phyloP scores from a whole-genome alignment of 2,329 filamentous ascomycete species.

The Penicillium sp. region DNA sequence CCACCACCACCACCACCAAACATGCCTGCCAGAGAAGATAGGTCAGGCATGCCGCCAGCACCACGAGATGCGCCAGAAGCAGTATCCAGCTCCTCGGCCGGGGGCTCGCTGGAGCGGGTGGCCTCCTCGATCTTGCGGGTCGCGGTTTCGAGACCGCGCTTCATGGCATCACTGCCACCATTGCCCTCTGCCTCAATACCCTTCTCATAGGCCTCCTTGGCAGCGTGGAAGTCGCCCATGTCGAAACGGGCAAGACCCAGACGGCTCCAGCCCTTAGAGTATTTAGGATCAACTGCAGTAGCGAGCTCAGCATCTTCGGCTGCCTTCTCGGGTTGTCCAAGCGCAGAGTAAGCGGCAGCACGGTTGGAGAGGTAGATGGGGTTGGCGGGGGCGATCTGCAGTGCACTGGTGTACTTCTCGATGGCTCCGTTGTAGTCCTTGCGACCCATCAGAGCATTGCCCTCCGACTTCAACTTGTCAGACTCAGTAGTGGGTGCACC shows the following conservation, averaged over 20 bases:
- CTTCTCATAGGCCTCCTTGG: conserved; percentile 90
- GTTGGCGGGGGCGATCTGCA: conserved; percentile 76
- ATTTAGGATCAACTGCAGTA: conserved; percentile 80
- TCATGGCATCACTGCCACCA: conserved; percentile 95
- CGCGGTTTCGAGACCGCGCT: conserved; percentile 92
- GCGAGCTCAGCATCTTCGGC: conserved; percentile 87
- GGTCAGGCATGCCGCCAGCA: conserved; percentile 64
- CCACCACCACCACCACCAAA: conserved; percentile 53
- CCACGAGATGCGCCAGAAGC: conserved; percentile 46
- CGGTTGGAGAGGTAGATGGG: conserved; percentile 98
- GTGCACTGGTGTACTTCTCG: conserved; percentile 81
- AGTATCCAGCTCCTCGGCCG: conserved; percentile 53
- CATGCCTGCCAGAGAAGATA: conserved; percentile 69
- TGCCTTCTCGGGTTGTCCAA: conserved; percentile 78
- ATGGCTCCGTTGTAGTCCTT: conserved; percentile 86
- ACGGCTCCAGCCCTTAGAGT: conserved; percentile 96
- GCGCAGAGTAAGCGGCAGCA: conserved; percentile 85
- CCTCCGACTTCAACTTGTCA: conserved; percentile 82
- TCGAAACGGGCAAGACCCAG: conserved; percentile 89
- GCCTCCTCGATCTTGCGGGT: conserved; percentile 83
- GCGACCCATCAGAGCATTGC: conserved; percentile 90
- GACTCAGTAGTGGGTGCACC: conserved; percentile 62
- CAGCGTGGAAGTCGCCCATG: conserved; percentile 82
- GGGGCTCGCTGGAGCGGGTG: conserved; percentile 53
- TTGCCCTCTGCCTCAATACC: conserved; percentile 93